Conservation (phyloP, 306 rosid species). For the Dalbergia oliveri region DNA sequence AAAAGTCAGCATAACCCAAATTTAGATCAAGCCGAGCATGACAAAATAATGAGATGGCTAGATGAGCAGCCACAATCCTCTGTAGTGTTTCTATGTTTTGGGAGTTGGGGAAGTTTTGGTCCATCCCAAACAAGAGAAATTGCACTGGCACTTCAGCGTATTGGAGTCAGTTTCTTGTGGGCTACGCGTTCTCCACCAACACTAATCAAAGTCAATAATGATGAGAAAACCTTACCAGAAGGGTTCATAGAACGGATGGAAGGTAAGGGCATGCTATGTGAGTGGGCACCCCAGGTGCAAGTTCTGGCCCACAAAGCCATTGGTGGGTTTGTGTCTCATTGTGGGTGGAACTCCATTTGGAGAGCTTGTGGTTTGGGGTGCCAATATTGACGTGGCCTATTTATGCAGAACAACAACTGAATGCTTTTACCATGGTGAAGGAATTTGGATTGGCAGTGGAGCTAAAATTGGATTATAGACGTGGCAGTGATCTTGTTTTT, state of each 20-base stretch:
- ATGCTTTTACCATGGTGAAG: slow-evolving; percentile 65
- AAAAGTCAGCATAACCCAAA: slow-evolving; percentile 42
- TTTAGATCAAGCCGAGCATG: slow-evolving; percentile 51
- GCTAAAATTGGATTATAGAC: slow-evolving; percentile 57
- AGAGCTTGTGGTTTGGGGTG: slow-evolving; percentile 76
- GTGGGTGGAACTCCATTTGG: slow-evolving; percentile 81
- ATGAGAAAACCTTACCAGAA: slow-evolving; percentile 53
- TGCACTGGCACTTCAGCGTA: slow-evolving; percentile 57
- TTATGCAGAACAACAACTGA: slow-evolving; percentile 71
- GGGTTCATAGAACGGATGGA: slow-evolving; percentile 66
- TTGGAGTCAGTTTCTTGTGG: slow-evolving; percentile 73
- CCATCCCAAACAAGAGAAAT: slow-evolving; percentile 67
- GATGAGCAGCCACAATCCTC: slow-evolving; percentile 60
- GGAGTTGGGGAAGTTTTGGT: slow-evolving; percentile 66
- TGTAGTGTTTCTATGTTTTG: slow-evolving; percentile 71
- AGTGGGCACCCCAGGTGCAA: slow-evolving; percentile 72
- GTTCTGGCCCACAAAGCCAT: slow-evolving; percentile 58
- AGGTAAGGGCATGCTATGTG: slow-evolving; percentile 64
- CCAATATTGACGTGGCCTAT: slow-evolving; percentile 78
- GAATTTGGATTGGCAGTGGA: slow-evolving; percentile 58
- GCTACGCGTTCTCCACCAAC: slow-evolving; percentile 44
- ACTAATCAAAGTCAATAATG: slow-evolving; percentile 9
- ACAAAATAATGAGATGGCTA: slow-evolving; percentile 62
- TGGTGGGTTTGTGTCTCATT: slow-evolving; percentile 68
- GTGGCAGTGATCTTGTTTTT: slow-evolving; percentile 44